Evolutionary conservation across 2,329 filamentous ascomycete genomes (phyloP).

Genomic region (Sclerotinia subarctica): DNA sequence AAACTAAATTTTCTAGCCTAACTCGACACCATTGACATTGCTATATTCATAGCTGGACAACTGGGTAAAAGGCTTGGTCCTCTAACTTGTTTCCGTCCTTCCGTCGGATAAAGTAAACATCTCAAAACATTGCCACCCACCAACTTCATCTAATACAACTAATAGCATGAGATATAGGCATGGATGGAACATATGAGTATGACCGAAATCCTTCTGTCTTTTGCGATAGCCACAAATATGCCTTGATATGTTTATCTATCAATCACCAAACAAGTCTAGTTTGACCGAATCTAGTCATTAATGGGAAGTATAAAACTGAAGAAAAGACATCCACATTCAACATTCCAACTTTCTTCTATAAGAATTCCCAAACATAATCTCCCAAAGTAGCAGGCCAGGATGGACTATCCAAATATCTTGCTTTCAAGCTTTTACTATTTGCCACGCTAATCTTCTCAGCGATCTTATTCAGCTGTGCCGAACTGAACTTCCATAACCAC

Average conservation of each 20-base stretch:
- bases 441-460: conserved; percentile 35
- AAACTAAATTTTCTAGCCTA: no score
- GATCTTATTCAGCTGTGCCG: conserved; percentile 29
- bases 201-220: neutral
- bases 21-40: no score
- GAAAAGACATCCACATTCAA: conserved; percentile 43
- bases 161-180: neutral
- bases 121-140: neutral
- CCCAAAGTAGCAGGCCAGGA: conserved; percentile 41
- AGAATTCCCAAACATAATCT: conserved; percentile 42
- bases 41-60: no score
- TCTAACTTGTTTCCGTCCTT: neutral
- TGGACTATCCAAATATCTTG: conserved; percentile 45
- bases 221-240: neutral
- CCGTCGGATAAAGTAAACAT: neutral
- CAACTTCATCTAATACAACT: neutral
- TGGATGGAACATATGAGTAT: neutral
- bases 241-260: neutral
- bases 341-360: conserved; percentile 41
- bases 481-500: conserved; percentile 19
- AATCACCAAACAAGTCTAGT: conserved; percentile 1
- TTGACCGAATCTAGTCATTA: neutral
- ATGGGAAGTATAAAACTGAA: neutral
- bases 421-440: conserved; percentile 40
- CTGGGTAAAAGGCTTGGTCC: neutral